phyloP scores from a whole-genome alignment of 208 protist genomes.

The Novymonas esmeraldas region DNA sequence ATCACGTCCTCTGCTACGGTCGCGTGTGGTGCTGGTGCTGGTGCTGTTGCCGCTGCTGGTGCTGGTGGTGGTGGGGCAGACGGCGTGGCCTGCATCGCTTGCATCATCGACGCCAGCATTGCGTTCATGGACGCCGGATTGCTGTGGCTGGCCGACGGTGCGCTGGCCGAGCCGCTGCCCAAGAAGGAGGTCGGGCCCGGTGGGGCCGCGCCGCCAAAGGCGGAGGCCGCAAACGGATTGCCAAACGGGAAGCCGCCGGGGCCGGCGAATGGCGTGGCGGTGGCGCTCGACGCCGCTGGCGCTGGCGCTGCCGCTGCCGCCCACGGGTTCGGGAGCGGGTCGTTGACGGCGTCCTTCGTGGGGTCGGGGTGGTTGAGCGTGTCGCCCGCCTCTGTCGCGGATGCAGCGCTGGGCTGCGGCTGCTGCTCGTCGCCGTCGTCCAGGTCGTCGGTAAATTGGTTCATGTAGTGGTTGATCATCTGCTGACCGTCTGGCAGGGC shows the following conservation, averaged over 20 bases:
- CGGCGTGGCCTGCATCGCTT: neutral
- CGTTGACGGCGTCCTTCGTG: constrained; percentile 53
- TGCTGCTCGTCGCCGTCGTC: constrained; percentile 8
- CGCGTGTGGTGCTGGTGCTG: neutral
- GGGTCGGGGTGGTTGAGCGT: constrained; percentile 44
- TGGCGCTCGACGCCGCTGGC: neutral
- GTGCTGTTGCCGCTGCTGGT: neutral
- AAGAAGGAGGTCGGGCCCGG: neutral
- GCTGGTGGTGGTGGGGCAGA: neutral
- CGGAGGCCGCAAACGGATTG: neutral
- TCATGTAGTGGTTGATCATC: constrained; percentile 63
- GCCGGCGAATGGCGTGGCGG: neutral
- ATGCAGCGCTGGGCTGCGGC: constrained; percentile 32
- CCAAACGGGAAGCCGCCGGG: neutral
- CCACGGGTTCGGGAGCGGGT: constrained; percentile 73
- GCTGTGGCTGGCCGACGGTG: neutral
- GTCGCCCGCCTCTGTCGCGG: constrained; percentile 1
- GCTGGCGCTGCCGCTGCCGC: neutral
- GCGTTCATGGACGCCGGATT: neutral
- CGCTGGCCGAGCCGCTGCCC: no score
- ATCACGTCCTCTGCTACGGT: constrained; percentile 20
- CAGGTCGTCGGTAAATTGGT: constrained; percentile 33
- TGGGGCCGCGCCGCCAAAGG: neutral
- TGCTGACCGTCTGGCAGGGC: constrained; percentile 67
- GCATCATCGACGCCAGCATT: constrained; percentile 1